These are phyloP conservation scores for Adansonia grandidieri DNA, from an alignment of 441 rosid genomes.

Conservation along the genomic window DNA sequence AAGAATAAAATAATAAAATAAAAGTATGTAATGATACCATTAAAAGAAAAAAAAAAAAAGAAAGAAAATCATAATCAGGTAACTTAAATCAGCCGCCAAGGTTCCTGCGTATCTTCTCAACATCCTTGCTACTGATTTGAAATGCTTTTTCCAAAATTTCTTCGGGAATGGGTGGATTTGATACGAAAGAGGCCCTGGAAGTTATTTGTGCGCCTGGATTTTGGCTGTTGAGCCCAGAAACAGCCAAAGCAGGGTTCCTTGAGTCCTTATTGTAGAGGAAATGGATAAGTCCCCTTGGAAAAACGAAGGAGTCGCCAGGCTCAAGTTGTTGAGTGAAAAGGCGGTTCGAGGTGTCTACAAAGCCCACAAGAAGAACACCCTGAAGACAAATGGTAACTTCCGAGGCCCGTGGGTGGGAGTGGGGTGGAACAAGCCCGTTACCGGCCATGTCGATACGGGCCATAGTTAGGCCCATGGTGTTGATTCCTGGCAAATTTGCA, in stretches of 20 bases:
- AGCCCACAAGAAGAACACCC: slow-evolving; percentile 62
- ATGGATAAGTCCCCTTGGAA: slow-evolving; percentile 65
- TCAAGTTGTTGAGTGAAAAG: slow-evolving; percentile 52
- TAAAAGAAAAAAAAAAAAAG: background rate
- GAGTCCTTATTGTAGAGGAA: slow-evolving; percentile 54
- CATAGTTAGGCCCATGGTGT: slow-evolving; percentile 66
- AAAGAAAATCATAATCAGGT: background rate
- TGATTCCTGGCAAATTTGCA: slow-evolving; percentile 58
- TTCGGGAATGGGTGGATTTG: slow-evolving; percentile 43
- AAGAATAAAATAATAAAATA: background rate
- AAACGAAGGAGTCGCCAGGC: slow-evolving; percentile 63
- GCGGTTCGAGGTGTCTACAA: slow-evolving; percentile 55
- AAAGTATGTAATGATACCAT: background rate
- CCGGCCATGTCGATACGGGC: slow-evolving; percentile 49
- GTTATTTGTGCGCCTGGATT: slow-evolving; percentile 64
- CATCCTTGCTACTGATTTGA: slow-evolving; percentile 46
- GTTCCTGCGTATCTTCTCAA: slow-evolving; percentile 44
- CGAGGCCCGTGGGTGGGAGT: slow-evolving; percentile 74
- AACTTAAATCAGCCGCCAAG: slow-evolving; percentile 48
- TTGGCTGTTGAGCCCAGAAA: slow-evolving; percentile 69
- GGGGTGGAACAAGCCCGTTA: slow-evolving; percentile 52
- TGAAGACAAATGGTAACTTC: slow-evolving; percentile 60
- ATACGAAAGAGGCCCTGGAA: slow-evolving; percentile 47
- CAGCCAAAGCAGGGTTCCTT: slow-evolving; percentile 43
- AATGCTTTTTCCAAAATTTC: slow-evolving; percentile 49